Conservation (phyloP, 2,329 filamentous ascomycete genomes). For the Penicillium sp. region DNA sequence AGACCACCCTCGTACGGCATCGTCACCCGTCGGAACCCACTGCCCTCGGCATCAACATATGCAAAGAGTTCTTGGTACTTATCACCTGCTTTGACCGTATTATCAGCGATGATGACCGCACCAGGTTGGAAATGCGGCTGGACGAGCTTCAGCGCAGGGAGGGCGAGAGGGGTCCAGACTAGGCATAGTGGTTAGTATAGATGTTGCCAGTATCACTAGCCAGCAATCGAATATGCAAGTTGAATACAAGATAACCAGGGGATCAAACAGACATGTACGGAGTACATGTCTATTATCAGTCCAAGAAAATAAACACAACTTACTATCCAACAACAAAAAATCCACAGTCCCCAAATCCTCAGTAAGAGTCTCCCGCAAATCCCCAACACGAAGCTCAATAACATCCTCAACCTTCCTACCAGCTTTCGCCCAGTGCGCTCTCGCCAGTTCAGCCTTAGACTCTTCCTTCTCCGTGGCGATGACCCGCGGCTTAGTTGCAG, state of each 20-base stretch:
- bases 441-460: conserved; percentile 53
- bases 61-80: conserved; percentile 19
- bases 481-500: conserved; percentile 39
- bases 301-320: conserved; percentile 32
- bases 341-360: conserved; percentile 53
- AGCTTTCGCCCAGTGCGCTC: conserved; percentile 54
- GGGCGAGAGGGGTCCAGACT: conserved; percentile 59
- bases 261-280: not conserved
- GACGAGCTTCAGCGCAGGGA: conserved; percentile 40
- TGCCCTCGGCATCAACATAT: conserved; percentile 19
- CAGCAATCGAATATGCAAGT: not conserved
- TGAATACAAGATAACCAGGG: not conserved
- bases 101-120: conserved; percentile 20
- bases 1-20: conserved; percentile 20
- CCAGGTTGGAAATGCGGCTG: conserved; percentile 17
- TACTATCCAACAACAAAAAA: conserved; percentile 61
- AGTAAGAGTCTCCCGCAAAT: conserved; percentile 58
- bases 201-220: not conserved
- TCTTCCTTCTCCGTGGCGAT: conserved; percentile 63
- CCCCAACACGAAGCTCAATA: conserved; percentile 60
- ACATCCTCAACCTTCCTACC: conserved; percentile 50
- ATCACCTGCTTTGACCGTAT: conserved; percentile 13
- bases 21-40: conserved; percentile 20
- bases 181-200: not conserved
- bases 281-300: not conserved